A percentile compares a stretch with the other conserved stretches of the same genome.
Conservation (phyloP, 129 eudicot species). For the Centrapalus pauciflorus region DNA sequence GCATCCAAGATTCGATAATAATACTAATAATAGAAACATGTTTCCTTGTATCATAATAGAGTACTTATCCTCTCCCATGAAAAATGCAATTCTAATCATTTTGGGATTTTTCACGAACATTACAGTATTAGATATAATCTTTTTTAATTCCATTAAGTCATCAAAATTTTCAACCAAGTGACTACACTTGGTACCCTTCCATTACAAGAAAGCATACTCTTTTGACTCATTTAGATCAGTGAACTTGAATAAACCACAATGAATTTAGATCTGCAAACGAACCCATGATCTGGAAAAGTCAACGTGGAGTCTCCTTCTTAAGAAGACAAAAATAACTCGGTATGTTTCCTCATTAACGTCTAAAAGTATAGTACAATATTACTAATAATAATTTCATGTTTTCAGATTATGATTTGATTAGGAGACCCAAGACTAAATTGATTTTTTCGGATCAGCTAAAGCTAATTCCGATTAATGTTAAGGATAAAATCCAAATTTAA, state of each 20-base stretch:
- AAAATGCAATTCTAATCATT: not conserved
- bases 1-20: not conserved
- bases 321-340: not conserved
- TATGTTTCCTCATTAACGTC: not conserved
- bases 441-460: conserved; percentile 11
- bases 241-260: not conserved
- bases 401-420: conserved; percentile 8
- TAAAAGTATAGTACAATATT: not conserved
- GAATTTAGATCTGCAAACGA: conserved; percentile 11
- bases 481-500: not conserved
- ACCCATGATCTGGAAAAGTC: conserved; percentile 1
- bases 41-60: not conserved
- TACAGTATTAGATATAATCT: not conserved
- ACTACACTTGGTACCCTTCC: not conserved
- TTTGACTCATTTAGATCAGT: not conserved
- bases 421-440: not conserved
- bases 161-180: not conserved
- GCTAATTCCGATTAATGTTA: not conserved
- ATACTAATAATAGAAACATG: conserved; percentile 1
- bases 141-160: not conserved
- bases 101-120: not conserved
- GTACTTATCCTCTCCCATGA: not conserved
- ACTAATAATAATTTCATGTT: not conserved
- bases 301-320: conserved; percentile 13
- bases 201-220: conserved; percentile 4